Base-by-base conservation (phyloP, 2,329 filamentous ascomycete genomes). In the Coniella vitis region DNA sequence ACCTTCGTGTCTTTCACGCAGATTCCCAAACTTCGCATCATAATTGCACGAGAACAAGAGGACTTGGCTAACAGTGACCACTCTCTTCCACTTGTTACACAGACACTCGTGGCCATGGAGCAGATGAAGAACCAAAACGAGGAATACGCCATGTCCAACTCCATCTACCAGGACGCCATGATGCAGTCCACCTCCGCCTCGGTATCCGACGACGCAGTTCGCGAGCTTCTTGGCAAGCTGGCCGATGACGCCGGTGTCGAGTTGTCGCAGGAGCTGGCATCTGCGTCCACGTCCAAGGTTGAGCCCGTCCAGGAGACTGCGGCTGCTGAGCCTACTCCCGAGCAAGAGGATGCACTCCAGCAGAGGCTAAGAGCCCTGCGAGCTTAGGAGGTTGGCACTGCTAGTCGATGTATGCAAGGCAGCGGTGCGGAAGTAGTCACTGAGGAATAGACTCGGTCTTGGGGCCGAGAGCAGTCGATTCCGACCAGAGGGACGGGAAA, bases 191-290 rank as follows among this genome's bases (percentile, higher is more conserved):
- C 89, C 1, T 65, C 87, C 67, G 60, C 84, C 71, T 63, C 87
- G 73, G 65, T 90, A 70, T 69, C 87, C 71, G 68, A 95, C 63
- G 89, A 94, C 58, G 88, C 90, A 57, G 88, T 95, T 2, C 89
- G 95, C 65, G 83, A 88, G 57, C 70, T 95, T 54, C 85, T 95
- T 68, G 84, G 81, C 55, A 86, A 94, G 69, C 80, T 93, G 38
- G 89, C 89, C 54, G 90, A 95, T 65, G 89, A 94, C 65, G 88
- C 87, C 9, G 90, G 90, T 47, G 79, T 95, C 45, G 86, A 93
- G 66, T 73, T 95, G 53, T 81, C 81, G 57, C 78, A 85, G 63
- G 87, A 93, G 68, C 81, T 95, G 55, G 76, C 70, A 59, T 65
- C 72, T 49, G 75, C 76, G 2, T 75, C 73, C 36, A 73, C 78